phyloP scores from a whole-genome alignment of 2,329 filamentous ascomycete genomes.

The Venturia aucupariae region DNA sequence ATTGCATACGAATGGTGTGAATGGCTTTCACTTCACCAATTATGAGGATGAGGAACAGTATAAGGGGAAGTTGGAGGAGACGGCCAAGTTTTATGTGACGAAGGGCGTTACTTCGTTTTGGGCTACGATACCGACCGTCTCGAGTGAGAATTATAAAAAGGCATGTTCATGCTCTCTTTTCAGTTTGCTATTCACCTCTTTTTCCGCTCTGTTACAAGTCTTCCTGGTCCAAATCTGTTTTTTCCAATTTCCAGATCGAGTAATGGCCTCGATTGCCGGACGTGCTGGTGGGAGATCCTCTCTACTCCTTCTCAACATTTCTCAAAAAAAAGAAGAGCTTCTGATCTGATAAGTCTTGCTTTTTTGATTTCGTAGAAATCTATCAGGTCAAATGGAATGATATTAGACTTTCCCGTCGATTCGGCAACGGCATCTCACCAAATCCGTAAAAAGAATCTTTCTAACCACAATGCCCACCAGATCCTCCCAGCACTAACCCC shows the following conservation, averaged over 20 bases:
- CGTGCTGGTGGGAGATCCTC: too few relatives aligned
- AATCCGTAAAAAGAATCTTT: not conserved
- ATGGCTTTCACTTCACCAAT: constrained; percentile 47
- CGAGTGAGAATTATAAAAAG: constrained; percentile 36
- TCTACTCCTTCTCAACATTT: too few relatives aligned
- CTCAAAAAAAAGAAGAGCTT: too few relatives aligned
- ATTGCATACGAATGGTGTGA: constrained; percentile 45
- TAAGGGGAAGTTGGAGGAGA: constrained; percentile 33
- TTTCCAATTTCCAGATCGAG: not conserved
- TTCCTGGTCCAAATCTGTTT: not conserved
- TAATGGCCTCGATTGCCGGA: not conserved
- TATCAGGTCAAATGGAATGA: too few relatives aligned
- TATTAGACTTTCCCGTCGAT: too few relatives aligned
- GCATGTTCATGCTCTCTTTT: constrained; percentile 21
- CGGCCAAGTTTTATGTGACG: constrained; percentile 40
- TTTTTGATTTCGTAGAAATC: too few relatives aligned
- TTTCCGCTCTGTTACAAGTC: not conserved
- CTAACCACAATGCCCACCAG: constrained; percentile 20
- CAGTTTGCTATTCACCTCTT: not conserved
- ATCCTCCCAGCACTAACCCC: constrained; percentile 41
- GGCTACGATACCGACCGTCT: constrained; percentile 44
- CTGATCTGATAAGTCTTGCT: too few relatives aligned
- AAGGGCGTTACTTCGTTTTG: constrained; percentile 47
- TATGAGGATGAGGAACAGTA: constrained; percentile 36
- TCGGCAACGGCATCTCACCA: not conserved